phyloP scores from a whole-genome alignment of 169 alveolate species.

The Cryptosporidium canis region DNA sequence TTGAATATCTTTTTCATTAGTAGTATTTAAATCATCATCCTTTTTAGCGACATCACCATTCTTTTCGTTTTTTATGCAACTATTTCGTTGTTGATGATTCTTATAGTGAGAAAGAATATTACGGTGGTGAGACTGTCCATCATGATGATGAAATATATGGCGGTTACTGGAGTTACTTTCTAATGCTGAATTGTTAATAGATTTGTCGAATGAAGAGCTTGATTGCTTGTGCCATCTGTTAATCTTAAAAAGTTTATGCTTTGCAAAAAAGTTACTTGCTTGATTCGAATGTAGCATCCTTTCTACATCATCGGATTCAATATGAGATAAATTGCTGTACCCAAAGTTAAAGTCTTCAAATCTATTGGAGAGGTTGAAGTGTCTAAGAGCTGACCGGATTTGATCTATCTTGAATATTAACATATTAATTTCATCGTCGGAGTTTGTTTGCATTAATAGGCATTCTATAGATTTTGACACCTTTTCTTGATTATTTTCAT shows the following conservation, averaged over 20 bases:
- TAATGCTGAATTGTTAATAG: not conserved
- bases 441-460: not conserved
- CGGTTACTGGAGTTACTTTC: not conserved
- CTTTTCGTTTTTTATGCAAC: not conserved
- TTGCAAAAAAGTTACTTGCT: not conserved
- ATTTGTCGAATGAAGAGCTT: not conserved
- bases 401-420: slow-evolving; percentile 42
- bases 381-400: slow-evolving; percentile 28
- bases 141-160: not conserved
- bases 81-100: not conserved
- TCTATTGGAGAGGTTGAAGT: slow-evolving; percentile 34
- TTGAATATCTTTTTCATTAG: not conserved
- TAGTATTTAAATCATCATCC: not conserved
- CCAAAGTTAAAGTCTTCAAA: slow-evolving; percentile 63
- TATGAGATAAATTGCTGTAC: not conserved
- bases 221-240: slow-evolving; percentile 15
- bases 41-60: not conserved
- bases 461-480: slow-evolving; percentile 10
- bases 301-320: not conserved
- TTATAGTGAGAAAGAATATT: not conserved
- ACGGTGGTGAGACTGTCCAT: slow-evolving; percentile 11
- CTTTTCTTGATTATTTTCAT: not conserved
- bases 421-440: slow-evolving; percentile 42
- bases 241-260: slow-evolving; percentile 1
- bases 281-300: not conserved